Base-by-base conservation (phyloP, 2,329 filamentous ascomycete species). In the Niveomyces coronatus region DNA sequence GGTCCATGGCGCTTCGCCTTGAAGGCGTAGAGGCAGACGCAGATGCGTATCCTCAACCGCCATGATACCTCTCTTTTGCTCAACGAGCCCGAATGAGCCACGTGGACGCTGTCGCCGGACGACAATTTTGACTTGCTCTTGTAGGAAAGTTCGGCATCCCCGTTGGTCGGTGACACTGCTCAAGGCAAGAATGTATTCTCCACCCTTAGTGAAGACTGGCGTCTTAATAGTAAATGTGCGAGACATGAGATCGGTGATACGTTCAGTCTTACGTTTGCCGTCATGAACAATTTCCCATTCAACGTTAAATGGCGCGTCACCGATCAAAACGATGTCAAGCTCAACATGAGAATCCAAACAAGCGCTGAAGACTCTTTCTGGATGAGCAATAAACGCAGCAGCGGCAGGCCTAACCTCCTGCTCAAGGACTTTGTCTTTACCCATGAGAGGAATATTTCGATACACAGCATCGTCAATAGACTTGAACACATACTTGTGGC, bases 391-490 rank as follows among this genome's bases (percentile, higher is more conserved):
- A 44, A 80, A 76, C 17, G 89, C 89, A 9, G 82, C 85, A 6
- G 91, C 89, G 4, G 88, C 85, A 9, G 91, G 91, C 58, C 93
- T 94, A 48, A 98, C 89, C 50, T 86, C 80, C 58, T 96, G 89
- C 58, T 93, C 82, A 28, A 96, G 63, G 9, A 75, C 61, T 44
- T 81, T 71, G 35, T 72, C 69, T 10, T 72, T 62, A 27, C 80
- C 75, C 19, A 68, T 68, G 16, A 93, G 61, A 18, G 69, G 65
- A 35, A 81, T 70, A 2, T 70, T 70, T 22, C 71, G 72, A 61
- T 98, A 98, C 22, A 96, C 80, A 31, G 71, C 69, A 57, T 98
- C 93, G 45, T 79, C 76, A 41, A 98, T 79, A 28, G 78, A 76
- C 45, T 74, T 74, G 61, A 98, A 95, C 17, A 78, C 71, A 58